Evolutionary conservation across 1,139 yeast species (phyloP).

Genomic region (Sugiyamaella neomexicana): DNA sequence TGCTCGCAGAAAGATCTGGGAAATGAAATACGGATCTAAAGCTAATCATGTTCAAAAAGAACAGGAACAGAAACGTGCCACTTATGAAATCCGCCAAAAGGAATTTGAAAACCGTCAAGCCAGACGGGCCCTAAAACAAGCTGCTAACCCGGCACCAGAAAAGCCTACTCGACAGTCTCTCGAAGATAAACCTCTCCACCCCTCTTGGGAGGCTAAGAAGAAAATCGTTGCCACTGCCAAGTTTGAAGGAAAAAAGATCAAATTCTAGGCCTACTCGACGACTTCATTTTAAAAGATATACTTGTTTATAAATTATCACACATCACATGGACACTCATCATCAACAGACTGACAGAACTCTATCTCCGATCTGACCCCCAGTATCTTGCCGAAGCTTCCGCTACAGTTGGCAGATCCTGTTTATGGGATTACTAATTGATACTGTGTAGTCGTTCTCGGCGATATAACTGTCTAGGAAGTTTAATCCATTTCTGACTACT

Average conservation of each 20-base stretch:
- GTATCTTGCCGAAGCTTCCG: too few relatives aligned
- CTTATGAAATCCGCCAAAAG: conserved; percentile 54
- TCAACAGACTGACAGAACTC: too few relatives aligned
- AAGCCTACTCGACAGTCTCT: conserved; percentile 13
- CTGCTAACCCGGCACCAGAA: conserved; percentile 16
- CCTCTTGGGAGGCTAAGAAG: conserved; percentile 95
- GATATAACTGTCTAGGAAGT: too few relatives aligned
- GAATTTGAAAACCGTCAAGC: conserved; percentile 72
- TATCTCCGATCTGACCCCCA: too few relatives aligned
- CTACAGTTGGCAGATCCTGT: too few relatives aligned
- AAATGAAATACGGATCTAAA: conserved; percentile 72
- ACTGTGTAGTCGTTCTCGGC: too few relatives aligned
- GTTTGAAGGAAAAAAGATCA: conserved; percentile 82
- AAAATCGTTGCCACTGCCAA: conserved; percentile 60
- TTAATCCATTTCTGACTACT: too few relatives aligned
- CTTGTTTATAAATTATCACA: too few relatives aligned
- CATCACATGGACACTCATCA: too few relatives aligned
- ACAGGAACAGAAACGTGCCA: conserved; percentile 49
- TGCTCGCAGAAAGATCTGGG: conserved; percentile 97
- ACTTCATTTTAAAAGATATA: too few relatives aligned
- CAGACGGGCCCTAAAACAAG: conserved; percentile 24
- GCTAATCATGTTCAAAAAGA: conserved; percentile 84
- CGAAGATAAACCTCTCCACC: conserved; percentile 57
- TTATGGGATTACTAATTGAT: too few relatives aligned
- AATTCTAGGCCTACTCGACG: conserved; percentile 49